A percentile compares a stretch with the other conserved stretches of the same genome.
These are phyloP conservation scores for Eudorina sp. DNA, from an alignment of 139 green algal genomes.

Conservation along the genomic window DNA sequence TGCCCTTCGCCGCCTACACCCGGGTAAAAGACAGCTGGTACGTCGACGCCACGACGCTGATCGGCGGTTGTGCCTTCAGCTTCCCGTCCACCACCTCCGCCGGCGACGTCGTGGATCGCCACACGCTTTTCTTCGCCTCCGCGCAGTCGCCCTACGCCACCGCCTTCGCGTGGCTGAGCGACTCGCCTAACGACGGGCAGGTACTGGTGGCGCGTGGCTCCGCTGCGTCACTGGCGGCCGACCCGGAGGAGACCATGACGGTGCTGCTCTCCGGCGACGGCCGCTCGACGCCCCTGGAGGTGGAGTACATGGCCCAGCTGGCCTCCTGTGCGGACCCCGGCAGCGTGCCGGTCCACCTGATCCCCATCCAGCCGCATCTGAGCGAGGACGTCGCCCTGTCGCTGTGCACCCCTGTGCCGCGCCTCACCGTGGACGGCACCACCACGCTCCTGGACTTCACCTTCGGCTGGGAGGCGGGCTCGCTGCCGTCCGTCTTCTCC, in stretches of 20 bases:
- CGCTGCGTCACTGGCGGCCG: not conserved
- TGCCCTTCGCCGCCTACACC: not conserved
- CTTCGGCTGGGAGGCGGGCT: not conserved
- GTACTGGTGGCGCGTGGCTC: not conserved
- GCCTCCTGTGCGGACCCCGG: not conserved
- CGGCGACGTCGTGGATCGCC: not conserved
- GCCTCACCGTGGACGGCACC: not conserved
- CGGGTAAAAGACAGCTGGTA: not conserved
- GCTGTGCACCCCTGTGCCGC: not conserved
- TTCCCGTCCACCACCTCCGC: not conserved
- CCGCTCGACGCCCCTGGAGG: not conserved
- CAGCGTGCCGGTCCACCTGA: not conserved
- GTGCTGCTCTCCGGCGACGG: constrained; percentile 25
- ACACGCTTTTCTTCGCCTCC: not conserved
- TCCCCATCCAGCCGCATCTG: not conserved
- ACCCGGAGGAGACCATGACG: not conserved
- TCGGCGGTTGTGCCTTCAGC: constrained; percentile 2
- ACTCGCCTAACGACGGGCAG: not conserved
- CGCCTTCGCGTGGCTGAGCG: not conserved
- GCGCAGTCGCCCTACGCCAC: not conserved
- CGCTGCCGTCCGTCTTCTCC: not conserved
- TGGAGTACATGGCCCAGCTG: constrained; percentile 7
- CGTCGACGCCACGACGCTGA: not conserved
- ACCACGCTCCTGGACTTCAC: not conserved
- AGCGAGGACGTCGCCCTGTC: not conserved